These are phyloP conservation scores for Ceratocystis cacaofunesta DNA, from an alignment of 2,329 filamentous ascomycete species.

Conservation along the genomic window DNA sequence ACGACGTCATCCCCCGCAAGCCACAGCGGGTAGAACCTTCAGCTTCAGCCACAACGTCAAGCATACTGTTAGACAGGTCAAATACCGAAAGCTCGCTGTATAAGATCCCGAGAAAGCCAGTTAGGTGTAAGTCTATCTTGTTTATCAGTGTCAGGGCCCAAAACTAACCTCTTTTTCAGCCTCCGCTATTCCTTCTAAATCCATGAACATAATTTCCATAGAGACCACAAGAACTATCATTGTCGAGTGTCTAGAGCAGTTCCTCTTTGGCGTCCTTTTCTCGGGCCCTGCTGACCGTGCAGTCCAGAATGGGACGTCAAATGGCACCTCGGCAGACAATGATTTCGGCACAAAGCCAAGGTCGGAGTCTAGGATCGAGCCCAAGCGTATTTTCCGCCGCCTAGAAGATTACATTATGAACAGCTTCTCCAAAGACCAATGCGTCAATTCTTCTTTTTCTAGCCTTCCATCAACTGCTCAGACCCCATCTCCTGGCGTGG, in stretches of 20 bases:
- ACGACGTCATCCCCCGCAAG: slow-evolving; percentile 43
- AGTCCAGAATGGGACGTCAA: background rate
- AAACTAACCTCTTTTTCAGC: background rate
- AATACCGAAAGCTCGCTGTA: background rate
- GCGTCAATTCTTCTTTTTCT: slow-evolving; percentile 61
- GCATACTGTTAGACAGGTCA: background rate
- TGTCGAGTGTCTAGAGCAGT: slow-evolving; percentile 1
- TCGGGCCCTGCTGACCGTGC: background rate
- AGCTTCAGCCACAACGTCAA: background rate
- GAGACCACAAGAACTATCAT: background rate
- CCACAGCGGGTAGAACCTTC: background rate
- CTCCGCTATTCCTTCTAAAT: background rate
- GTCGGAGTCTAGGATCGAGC: slow-evolving; percentile 18
- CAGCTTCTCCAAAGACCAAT: slow-evolving; percentile 54
- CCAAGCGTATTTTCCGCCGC: slow-evolving; percentile 46
- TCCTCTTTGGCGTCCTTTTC: background rate
- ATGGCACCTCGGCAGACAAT: background rate
- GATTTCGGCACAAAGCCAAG: background rate
- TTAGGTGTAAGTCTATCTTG: background rate
- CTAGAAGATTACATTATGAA: slow-evolving; percentile 63
- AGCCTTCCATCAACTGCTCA: background rate
- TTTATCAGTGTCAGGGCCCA: background rate
- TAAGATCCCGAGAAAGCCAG: slow-evolving; percentile 9
- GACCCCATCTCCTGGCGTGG: background rate
- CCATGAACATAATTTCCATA: background rate